These are phyloP conservation scores for Myriosclerotinia duriaeana DNA, from an alignment of 2,329 filamentous ascomycete species.

Conservation along the genomic window DNA sequence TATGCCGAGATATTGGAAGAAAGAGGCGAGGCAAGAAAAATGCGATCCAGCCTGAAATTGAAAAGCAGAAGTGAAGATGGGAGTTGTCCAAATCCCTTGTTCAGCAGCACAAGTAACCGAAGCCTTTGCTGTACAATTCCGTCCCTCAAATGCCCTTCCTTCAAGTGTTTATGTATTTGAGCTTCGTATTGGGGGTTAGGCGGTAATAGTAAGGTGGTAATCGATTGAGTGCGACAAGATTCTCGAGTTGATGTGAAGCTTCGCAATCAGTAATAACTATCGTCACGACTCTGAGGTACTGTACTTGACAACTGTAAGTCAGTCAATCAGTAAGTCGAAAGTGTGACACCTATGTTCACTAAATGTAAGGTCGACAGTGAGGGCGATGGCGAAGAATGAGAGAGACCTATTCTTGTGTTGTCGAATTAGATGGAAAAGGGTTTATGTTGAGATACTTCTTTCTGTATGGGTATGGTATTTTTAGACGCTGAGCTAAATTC, in stretches of 20 bases:
- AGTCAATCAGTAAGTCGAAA: not conserved
- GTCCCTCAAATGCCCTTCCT: conserved; percentile 15
- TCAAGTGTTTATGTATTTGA: not conserved
- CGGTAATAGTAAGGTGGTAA: not conserved
- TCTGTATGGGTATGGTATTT: not conserved
- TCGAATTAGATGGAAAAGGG: not conserved
- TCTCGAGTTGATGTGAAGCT: conserved; percentile 12
- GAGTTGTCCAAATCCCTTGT: conserved; percentile 21
- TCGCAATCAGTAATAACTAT: conserved; percentile 1
- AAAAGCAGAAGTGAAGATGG: conserved; percentile 21
- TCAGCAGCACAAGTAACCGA: conserved; percentile 17
- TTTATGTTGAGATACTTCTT: not conserved
- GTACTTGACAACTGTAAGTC: not conserved
- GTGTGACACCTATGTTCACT: conserved; percentile 2
- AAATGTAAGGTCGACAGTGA: not conserved
- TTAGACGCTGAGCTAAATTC: not conserved
- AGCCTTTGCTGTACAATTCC: conserved; percentile 19
- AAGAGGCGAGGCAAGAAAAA: conserved; percentile 16
- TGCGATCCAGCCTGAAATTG: conserved; percentile 22
- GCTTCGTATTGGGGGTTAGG: not conserved
- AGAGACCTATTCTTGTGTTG: not conserved
- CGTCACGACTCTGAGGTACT: not conserved
- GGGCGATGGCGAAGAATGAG: too few relatives aligned
- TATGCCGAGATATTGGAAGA: conserved; percentile 23
- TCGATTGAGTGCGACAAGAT: conserved; percentile 1